Percentiles rank a stretch among this genome's conserved stretches.
These are phyloP conservation scores for Delphinella strobiligena DNA, from an alignment of 2,329 filamentous ascomycete genomes.

Conservation along the genomic window DNA sequence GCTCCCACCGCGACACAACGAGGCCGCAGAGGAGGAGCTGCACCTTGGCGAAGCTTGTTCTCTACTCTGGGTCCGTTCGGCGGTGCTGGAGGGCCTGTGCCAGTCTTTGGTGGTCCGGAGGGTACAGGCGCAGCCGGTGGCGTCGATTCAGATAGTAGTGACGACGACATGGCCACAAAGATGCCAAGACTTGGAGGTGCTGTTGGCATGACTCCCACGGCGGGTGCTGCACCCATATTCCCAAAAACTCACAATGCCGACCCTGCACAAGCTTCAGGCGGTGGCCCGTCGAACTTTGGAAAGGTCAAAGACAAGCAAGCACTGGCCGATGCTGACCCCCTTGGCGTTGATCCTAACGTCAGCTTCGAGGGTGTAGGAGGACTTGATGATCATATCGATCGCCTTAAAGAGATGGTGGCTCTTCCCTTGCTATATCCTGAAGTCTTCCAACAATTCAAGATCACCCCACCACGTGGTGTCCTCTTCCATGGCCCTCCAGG, in stretches of 20 bases:
- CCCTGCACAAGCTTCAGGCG: constrained; percentile 36
- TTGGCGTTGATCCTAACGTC: constrained; percentile 84
- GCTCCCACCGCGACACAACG: constrained; percentile 50
- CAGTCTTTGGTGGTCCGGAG: constrained; percentile 63
- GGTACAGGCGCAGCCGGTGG: constrained; percentile 63
- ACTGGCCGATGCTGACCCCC: constrained; percentile 82
- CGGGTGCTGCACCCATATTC: constrained; percentile 38
- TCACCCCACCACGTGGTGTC: constrained; percentile 88
- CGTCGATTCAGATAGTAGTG: constrained; percentile 89
- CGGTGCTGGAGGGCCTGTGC: constrained; percentile 61
- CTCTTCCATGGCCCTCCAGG: constrained; percentile 94
- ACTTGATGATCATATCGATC: constrained; percentile 84
- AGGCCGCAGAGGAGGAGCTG: constrained; percentile 42
- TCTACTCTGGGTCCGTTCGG: constrained; percentile 90
- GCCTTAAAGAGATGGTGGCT: constrained; percentile 97
- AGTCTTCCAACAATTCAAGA: constrained; percentile 79
- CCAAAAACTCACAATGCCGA: constrained; percentile 48
- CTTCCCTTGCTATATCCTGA: constrained; percentile 90
- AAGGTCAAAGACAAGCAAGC: constrained; percentile 89
- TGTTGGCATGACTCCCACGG: constrained; percentile 51
- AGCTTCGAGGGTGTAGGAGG: constrained; percentile 93
- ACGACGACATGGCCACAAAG: constrained; percentile 70
- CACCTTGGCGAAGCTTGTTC: constrained; percentile 66
- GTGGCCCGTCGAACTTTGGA: constrained; percentile 68
- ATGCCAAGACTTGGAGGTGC: constrained; percentile 46